Evolutionary conservation across 805 yeast species (phyloP).

Genomic region (Teunomyces barrocoloradensis): DNA sequence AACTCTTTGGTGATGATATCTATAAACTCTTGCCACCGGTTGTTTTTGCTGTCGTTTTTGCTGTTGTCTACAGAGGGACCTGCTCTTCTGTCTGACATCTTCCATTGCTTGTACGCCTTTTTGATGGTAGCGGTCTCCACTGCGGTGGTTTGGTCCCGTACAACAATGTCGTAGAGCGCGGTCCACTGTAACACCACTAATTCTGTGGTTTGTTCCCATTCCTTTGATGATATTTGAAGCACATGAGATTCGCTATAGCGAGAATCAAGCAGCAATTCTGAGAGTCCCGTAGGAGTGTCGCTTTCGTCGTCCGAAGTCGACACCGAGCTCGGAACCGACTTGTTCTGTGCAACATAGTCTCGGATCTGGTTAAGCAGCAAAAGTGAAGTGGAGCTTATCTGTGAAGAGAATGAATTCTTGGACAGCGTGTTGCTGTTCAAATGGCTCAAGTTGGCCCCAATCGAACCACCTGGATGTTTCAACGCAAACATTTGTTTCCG

Average conservation of each 20-base stretch:
- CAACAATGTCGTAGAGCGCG: conserved; percentile 34
- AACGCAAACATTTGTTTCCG: conserved; percentile 60
- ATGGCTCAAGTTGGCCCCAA: conserved; percentile 53
- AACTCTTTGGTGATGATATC: not conserved
- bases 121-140: conserved; percentile 5
- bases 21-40: not conserved
- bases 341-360: not conserved
- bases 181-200: conserved; percentile 31
- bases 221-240: conserved; percentile 1
- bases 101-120: conserved; percentile 9
- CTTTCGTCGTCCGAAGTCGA: conserved; percentile 24
- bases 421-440: conserved; percentile 25
- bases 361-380: conserved; percentile 11
- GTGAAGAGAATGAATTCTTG: conserved; percentile 12
- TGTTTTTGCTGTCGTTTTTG: too few species aligned
- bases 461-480: conserved; percentile 90
- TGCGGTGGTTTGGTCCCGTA: conserved; percentile 6
- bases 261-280: not conserved
- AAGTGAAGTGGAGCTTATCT: conserved; percentile 11
- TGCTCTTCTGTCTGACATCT: conserved; percentile 1
- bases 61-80: conserved; percentile 1
- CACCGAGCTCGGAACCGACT: conserved; percentile 9
- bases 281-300: conserved; percentile 1
- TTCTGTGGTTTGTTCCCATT: not conserved
- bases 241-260: not conserved